Base-by-base conservation (phyloP, 2,329 filamentous ascomycete species). In the Aureobasidium sp. region DNA sequence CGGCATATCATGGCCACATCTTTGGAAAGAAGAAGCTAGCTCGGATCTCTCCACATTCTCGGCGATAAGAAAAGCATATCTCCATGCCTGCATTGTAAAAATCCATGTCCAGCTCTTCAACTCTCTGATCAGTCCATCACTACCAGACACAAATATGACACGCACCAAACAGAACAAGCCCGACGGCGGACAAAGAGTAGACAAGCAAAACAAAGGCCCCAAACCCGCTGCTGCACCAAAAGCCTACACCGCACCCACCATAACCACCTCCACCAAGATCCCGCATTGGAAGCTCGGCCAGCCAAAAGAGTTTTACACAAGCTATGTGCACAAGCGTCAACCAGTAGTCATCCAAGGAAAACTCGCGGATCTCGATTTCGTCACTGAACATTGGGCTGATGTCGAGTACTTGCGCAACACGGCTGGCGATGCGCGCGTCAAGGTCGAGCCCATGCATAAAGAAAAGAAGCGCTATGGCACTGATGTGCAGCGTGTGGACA, bases 391-490 rank as follows among this genome's bases (percentile, higher is more conserved):
- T 6, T 61, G 60, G 60, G 7, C 40, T 11, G 14, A 61, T 29
- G 42, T 61, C 40, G 49, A 48, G 14, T 61, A 56, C n/a, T 24
- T 61, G 31, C 48, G 49, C 47, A 22, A 61, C 22, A 56, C 40
- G 8, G 60, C 49, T 31, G 60, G 60, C 1, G 42, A 61, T 31
- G 60, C 60, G 5, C 12, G 19, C 14, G 49, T 61, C 39, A 61
- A 61, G 42, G 60, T 61, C 19, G 60, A 61, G 42, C 60, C 60
- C 1, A 56, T 61, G 60, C 60, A 61, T 42, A 40, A 53, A 33
- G 49, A 54, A 17, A 61, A 61, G 60, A 61, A 61, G 19, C 39
- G 49, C 14, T 61, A 61, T 35, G 60, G 60, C 14, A 61, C 60
- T 2, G 49, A 61, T 56, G 60, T 56, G 8, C 29, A 56, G 50